Base-by-base conservation (phyloP, 2,329 filamentous ascomycete genomes). In the Lasiodiplodia hormozganensis region DNA sequence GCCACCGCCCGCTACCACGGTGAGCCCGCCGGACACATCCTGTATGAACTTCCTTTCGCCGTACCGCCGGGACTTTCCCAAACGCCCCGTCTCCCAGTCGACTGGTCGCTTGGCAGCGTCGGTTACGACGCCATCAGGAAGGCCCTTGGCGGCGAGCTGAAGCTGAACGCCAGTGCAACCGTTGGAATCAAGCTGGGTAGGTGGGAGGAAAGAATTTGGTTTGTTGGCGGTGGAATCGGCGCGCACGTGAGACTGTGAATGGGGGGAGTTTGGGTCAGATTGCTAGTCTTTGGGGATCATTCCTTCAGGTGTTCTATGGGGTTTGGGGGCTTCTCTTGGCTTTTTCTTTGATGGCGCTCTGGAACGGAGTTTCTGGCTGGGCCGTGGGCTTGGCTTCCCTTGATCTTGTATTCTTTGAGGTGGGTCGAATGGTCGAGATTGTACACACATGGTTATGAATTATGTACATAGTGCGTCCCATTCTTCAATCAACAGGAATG, bases 1-100 rank as follows among this genome's bases (percentile, higher is more conserved):
- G 95, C 95, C 7, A 93, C 91, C 1, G 94, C 96, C 0, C 91
- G 89, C 70, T 96, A 97, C 79, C 93, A 97, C 71, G 92, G 89
- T 10, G 89, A 95, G 65, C 86, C 89, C 1, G 85, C 97, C 0
- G 96, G 94, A 1, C 87, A 85, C 31, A 97, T 98, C 69, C 73
- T 90, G 28, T 93, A 96, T 76, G 85, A 90, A 49, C 77, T 88
- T 18, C 88, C 92, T 0, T 95, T 98, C 74, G 86, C 88, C 2
- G 91, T 94, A 1, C 90, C 90, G 0, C 93, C 94, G 0, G 93
- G 94, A 0, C 77, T 87, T 1, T 92, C 90, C 2, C 81, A 87
- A 68, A 92, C 91, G 0, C 95, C 95, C 0, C 87, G 86, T 68
- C 77, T 99, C 52, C 94, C 95, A 0, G 95, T 98, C 0, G 85